Conservation (phyloP, 768 basidiomycete species). For the Phlebiopsis gigantea region DNA sequence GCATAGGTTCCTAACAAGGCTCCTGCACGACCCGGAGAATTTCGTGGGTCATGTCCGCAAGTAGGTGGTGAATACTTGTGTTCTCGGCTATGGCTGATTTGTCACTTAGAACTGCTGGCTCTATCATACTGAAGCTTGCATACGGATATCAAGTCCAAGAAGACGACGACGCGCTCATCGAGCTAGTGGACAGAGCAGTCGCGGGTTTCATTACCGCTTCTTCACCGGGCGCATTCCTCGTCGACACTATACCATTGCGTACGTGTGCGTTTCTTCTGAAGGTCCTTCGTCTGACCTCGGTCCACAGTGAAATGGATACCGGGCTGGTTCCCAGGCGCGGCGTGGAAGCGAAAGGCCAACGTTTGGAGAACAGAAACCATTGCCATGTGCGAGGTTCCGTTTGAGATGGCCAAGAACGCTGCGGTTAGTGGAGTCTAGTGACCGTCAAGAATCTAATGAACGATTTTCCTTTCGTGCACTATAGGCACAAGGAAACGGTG, state of each 20-base stretch:
- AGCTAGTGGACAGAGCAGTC: conserved; percentile 21
- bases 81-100: neutral
- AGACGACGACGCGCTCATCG: conserved; percentile 20
- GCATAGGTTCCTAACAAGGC: conserved; percentile 23
- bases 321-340: conserved; percentile 36
- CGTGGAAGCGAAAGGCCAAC: conserved; percentile 25
- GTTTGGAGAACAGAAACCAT: conserved; percentile 17
- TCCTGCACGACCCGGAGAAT: conserved; percentile 22
- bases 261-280: neutral
- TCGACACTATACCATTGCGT: conserved; percentile 25
- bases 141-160: conserved; percentile 26
- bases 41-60: conserved; percentile 22
- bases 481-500: conserved; percentile 39
- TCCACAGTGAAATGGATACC: conserved; percentile 29
- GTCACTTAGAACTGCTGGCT: conserved; percentile 19
- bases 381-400: conserved; percentile 31
- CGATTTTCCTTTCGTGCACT: neutral
- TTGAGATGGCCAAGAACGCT: conserved; percentile 48
- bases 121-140: conserved; percentile 21
- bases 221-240: conserved; percentile 31
- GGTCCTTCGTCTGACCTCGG: neutral
- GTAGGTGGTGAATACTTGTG: conserved; percentile 19
- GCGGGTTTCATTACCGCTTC: conserved; percentile 18
- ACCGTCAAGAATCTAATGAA: neutral
- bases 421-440: conserved; percentile 27